Percentiles rank a stretch among this genome's conserved stretches.
Conservation (phyloP, 345 rosid genomes). For the Capsella bursapastoris region DNA sequence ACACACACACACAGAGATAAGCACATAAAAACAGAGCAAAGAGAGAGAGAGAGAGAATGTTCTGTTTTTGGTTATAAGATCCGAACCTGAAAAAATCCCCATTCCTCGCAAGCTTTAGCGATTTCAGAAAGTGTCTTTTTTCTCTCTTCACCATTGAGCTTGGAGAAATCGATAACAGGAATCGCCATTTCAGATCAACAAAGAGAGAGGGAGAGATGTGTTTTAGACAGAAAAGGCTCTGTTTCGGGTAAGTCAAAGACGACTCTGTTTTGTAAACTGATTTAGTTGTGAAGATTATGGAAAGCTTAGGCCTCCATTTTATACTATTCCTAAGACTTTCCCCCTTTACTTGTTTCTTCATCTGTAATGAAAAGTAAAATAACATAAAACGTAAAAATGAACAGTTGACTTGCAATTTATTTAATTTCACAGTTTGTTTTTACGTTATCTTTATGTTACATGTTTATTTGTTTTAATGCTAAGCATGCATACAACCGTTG, state of each 20-base stretch:
- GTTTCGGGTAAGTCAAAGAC: constrained; percentile 35
- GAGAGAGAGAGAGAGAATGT: not conserved
- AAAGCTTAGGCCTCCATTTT: constrained; percentile 25
- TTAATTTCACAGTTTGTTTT: constrained; percentile 10
- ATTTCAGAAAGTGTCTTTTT: constrained; percentile 67
- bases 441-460: constrained; percentile 2
- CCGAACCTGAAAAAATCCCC: constrained; percentile 94
- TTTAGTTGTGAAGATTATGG: constrained; percentile 37
- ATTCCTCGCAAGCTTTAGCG: constrained; percentile 78
- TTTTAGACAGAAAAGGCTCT: constrained; percentile 23
- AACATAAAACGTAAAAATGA: not conserved
- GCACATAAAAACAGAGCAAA: constrained; percentile 2
- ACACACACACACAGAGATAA: not conserved
- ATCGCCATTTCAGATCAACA: constrained; percentile 62
- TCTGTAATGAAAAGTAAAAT: not conserved
- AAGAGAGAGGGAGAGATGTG: constrained; percentile 23
- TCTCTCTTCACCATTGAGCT: constrained; percentile 72
- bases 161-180: constrained; percentile 91
- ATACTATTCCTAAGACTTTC: constrained; percentile 25
- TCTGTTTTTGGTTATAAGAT: not conserved
- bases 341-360: not conserved
- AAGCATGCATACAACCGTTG: constrained; percentile 29
- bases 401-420: not conserved
- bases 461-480: not conserved
- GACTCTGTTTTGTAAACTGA: constrained; percentile 34